Evolutionary conservation across 192 early-diverging fungal species (phyloP), one percentile per base, ranked within the genome.

Genomic region (Geranomyces variabilis): DNA sequence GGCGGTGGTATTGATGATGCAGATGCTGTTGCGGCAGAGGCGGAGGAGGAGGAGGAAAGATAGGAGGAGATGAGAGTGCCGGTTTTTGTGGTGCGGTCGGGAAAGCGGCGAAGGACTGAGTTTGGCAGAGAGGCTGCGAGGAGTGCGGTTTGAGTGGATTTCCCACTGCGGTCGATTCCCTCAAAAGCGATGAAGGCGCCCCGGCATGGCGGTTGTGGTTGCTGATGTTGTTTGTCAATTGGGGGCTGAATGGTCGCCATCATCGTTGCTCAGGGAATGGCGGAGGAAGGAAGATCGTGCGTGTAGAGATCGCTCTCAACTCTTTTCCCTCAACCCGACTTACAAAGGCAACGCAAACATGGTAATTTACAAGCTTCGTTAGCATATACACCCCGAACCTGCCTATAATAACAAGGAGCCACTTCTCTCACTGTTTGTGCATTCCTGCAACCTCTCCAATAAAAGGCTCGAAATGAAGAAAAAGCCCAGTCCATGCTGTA

Each of bases 401-500:
- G n/a, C n/a, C n/a, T n/a, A n/a, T n/a, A n/a, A n/a, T n/a, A n/a
- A n/a, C n/a, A n/a, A n/a, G n/a, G n/a, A n/a, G n/a, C n/a, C n/a
- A n/a, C n/a, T n/a, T n/a, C n/a, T n/a, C n/a, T n/a, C n/a, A n/a
- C n/a, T n/a, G n/a, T n/a, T n/a, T n/a, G n/a, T n/a, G n/a, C n/a
- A n/a, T n/a, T n/a, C n/a, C n/a, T n/a, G n/a, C n/a, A n/a, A n/a
- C n/a, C n/a, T 41, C 36, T 3, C 36, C 3, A 41, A 41, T 10
- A 41, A 41, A 41, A 86, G 96, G 96, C 96, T 33, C 90, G 94
- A 76, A 98, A 98, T 79, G 91, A 98, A 80, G 96, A 98, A 75
- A 98, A 98, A 79, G 96, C 96, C 24, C 94, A 98, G 89, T 83
- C 96, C 34, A 96, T 96, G 94, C 89, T 98, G 21, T 96, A 94